Percentiles rank a stretch among this genome's conserved stretches.
Conservation (phyloP, 768 basidiomycete genomes). For the Sporobolomyces roseus region DNA sequence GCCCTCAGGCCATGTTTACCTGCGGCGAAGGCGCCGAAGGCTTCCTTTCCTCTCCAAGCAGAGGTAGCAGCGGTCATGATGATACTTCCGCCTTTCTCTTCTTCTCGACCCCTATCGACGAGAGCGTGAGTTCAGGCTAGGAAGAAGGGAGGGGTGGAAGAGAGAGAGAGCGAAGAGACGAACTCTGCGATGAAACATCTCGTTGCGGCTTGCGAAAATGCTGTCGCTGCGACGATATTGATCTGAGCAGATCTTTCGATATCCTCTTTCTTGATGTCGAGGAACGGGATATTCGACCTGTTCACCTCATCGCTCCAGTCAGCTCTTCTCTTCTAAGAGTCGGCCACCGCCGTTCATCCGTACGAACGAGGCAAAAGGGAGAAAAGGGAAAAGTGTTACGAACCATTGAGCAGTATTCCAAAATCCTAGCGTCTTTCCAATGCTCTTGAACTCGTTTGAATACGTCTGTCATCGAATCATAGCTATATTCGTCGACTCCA, state of each 20-base stretch:
- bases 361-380: not conserved
- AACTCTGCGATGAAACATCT: conserved; percentile 12
- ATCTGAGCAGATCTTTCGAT: conserved; percentile 16
- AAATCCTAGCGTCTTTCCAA: conserved; percentile 31
- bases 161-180: not conserved
- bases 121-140: too few relatives aligned
- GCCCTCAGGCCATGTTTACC: conserved; percentile 36
- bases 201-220: conserved; percentile 28
- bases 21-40: conserved; percentile 37
- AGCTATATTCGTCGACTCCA: conserved; percentile 17
- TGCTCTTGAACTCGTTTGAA: not conserved
- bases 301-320: not conserved
- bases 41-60: conserved; percentile 24
- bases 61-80: conserved; percentile 38
- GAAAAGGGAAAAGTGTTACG: not conserved
- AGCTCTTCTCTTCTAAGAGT: too few relatives aligned
- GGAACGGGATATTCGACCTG: conserved; percentile 38
- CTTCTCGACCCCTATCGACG: not conserved
- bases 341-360: too few relatives aligned
- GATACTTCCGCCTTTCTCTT: conserved; percentile 25
- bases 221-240: conserved; percentile 34
- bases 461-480: not conserved
- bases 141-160: too few relatives aligned
- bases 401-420: conserved; percentile 42
- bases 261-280: conserved; percentile 32